Percentiles rank a stretch among this genome's conserved stretches.
phyloP scores from a whole-genome alignment of 2,329 filamentous ascomycete species.

The Fusarium nygamai region DNA sequence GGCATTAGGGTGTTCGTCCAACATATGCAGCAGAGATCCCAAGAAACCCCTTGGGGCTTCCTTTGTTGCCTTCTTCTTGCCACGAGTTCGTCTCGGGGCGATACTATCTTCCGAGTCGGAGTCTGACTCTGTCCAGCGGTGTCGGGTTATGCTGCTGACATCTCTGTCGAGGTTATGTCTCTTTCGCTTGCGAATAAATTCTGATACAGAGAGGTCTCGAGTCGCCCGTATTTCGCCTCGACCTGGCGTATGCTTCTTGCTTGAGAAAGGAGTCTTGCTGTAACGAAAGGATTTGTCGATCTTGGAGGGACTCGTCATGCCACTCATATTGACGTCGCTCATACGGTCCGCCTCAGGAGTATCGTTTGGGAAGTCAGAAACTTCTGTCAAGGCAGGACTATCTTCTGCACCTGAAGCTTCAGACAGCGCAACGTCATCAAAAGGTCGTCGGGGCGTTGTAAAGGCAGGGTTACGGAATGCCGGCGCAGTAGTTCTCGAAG shows the following conservation, averaged over 20 bases:
- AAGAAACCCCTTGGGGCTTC: slow-evolving; percentile 42
- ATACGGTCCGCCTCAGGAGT: slow-evolving; percentile 62
- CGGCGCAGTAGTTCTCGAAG: slow-evolving; percentile 56
- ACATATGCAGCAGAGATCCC: slow-evolving; percentile 59
- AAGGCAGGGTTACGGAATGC: slow-evolving; percentile 72
- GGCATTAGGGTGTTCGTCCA: slow-evolving; percentile 67
- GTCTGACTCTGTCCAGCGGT: slow-evolving; percentile 58
- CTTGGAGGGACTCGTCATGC: slow-evolving; percentile 58
- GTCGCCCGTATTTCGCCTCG: slow-evolving; percentile 71
- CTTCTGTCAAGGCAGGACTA: slow-evolving; percentile 68
- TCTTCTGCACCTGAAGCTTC: slow-evolving; percentile 68
- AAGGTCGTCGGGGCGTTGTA: slow-evolving; percentile 68
- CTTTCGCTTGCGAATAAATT: slow-evolving; percentile 65
- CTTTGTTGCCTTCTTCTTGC: slow-evolving; percentile 37
- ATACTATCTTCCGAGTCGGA: slow-evolving; percentile 58
- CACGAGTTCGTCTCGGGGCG: slow-evolving; percentile 35
- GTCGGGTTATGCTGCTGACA: slow-evolving; percentile 60
- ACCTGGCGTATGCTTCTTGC: slow-evolving; percentile 61
- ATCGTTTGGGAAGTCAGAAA: slow-evolving; percentile 62
- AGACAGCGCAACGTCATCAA: slow-evolving; percentile 63
- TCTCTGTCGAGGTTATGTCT: slow-evolving; percentile 62
- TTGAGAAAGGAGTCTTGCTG: slow-evolving; percentile 51
- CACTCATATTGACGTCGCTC: slow-evolving; percentile 54
- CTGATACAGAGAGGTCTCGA: slow-evolving; percentile 50
- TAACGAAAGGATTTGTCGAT: slow-evolving; percentile 59